Evolutionary conservation across 768 basidiomycete species (phyloP), one percentile per base, ranked within the genome.

Genomic region (Rhizopogon rudus): DNA sequence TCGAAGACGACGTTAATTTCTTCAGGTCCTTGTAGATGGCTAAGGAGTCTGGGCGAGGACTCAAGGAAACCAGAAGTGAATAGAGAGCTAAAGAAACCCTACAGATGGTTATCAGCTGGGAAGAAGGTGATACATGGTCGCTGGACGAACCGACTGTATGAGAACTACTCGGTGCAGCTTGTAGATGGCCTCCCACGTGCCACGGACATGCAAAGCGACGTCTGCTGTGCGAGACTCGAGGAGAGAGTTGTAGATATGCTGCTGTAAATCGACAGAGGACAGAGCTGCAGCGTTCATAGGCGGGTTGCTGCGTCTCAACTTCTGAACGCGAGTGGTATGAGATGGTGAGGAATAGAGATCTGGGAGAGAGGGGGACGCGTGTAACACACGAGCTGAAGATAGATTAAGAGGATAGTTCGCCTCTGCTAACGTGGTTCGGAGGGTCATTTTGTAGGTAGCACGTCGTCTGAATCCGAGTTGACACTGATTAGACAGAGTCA

Each of bases 31-130:
- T n/a, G 46, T 48, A 57, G 54, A 60, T 57, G 52, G 57, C 58
- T 52, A 53, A 57, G 57, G 45, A 61, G 59, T 20, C 60, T 60
- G 13, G 58, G 53, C 7, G 67, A 63, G 1, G 87, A 85, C 63
- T 92, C 91, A 31, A 77, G 71, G 63, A 90, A 92, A 3, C 87
- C 90, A 1, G 83, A 80, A 0, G 88, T 91, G 71, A 96, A 97
- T 20, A 97, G 80, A 33, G 90, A 86, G 46, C 83, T 79, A 72
- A 96, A 95, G 78, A 93, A 97, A 10, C 88, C 93, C 86, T 90
- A 63, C 1, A 61, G 39, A 44, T 6, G 33, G 28, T 22, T 4
- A 54, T 41, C 14, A 4, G 33, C 25, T 25, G 25, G 60, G 40
- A 40, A 29, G 12, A 6, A 29, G 7, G 14, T 14, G 16, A 37